phyloP scores from a whole-genome alignment of 305 asterid genomes.

The Solanum hybrid region DNA sequence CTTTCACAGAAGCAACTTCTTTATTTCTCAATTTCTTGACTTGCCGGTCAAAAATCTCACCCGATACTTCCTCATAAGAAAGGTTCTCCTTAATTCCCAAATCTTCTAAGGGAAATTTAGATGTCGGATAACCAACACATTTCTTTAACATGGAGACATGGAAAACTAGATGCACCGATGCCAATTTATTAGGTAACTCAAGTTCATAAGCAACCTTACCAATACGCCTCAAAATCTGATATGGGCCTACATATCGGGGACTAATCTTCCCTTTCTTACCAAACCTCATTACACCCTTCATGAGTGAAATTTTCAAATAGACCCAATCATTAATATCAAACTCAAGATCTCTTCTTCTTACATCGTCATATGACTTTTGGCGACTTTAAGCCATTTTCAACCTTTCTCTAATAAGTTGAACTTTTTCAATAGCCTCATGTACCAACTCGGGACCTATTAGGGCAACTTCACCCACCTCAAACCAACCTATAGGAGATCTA shows the following conservation, averaged over 20 bases:
- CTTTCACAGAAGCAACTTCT: background rate
- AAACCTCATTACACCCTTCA: no score
- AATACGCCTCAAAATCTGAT: background rate
- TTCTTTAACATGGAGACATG: background rate
- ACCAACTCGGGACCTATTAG: background rate
- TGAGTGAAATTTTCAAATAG: no score
- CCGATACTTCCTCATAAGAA: background rate
- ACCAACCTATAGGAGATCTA: background rate
- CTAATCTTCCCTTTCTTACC: no score
- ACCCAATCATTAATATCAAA: no score
- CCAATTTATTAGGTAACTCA: background rate
- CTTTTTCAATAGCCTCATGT: background rate
- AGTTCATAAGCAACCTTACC: background rate
- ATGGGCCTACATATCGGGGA: background rate
- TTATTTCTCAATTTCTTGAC: background rate
- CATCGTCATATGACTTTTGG: background rate
- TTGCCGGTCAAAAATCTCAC: background rate
- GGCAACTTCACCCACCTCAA: background rate
- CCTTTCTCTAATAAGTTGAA: background rate
- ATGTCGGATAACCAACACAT: background rate
- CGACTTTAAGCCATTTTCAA: background rate
- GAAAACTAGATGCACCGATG: background rate
- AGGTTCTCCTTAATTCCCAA: background rate
- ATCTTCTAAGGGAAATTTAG: background rate
- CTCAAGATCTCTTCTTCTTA: background rate